phyloP scores from a whole-genome alignment of 2,329 filamentous ascomycete species.

The Pseudogymnoascus sp. region DNA sequence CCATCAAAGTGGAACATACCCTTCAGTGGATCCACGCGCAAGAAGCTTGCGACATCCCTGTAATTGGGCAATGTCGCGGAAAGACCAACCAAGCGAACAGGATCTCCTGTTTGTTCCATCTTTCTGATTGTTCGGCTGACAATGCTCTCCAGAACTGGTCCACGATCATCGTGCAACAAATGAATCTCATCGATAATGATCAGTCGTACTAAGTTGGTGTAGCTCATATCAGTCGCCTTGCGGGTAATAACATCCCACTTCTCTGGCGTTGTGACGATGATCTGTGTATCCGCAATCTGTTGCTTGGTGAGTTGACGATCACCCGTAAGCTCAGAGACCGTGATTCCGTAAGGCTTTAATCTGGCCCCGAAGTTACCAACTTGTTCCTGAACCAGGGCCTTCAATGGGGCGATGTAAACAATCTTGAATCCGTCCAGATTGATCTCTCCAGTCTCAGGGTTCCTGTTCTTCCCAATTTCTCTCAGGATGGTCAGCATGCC shows the following conservation, averaged over 20 bases:
- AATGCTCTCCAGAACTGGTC: slow-evolving; percentile 93
- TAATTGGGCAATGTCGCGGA: slow-evolving; percentile 97
- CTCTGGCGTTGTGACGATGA: slow-evolving; percentile 96
- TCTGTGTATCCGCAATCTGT: slow-evolving; percentile 94
- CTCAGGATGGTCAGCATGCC: slow-evolving; percentile 95
- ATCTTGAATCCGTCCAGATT: slow-evolving; percentile 97
- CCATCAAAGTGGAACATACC: slow-evolving; percentile 96
- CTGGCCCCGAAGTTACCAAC: slow-evolving; percentile 95
- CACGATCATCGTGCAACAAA: slow-evolving; percentile 92
- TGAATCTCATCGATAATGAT: slow-evolving; percentile 99
- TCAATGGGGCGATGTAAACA: slow-evolving; percentile 92
- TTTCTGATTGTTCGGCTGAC: slow-evolving; percentile 89
- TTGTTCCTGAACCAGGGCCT: slow-evolving; percentile 94
- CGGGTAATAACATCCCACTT: slow-evolving; percentile 99
- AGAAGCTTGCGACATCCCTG: slow-evolving; percentile 88
- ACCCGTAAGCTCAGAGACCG: slow-evolving; percentile 90
- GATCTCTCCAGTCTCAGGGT: slow-evolving; percentile 84
- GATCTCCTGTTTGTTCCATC: slow-evolving; percentile 88
- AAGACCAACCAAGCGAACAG: slow-evolving; percentile 83
- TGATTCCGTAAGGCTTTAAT: slow-evolving; percentile 83
- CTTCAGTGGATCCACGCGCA: slow-evolving; percentile 78
- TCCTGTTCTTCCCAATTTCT: slow-evolving; percentile 91
- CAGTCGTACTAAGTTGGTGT: slow-evolving; percentile 92
- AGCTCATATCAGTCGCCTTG: slow-evolving; percentile 93
- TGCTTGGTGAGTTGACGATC: slow-evolving; percentile 98